Percentiles rank a stretch among this genome's conserved stretches.
These are phyloP conservation scores for Phyllosticta citrichinensis DNA, from an alignment of 2,329 filamentous ascomycete species.

Conservation along the genomic window DNA sequence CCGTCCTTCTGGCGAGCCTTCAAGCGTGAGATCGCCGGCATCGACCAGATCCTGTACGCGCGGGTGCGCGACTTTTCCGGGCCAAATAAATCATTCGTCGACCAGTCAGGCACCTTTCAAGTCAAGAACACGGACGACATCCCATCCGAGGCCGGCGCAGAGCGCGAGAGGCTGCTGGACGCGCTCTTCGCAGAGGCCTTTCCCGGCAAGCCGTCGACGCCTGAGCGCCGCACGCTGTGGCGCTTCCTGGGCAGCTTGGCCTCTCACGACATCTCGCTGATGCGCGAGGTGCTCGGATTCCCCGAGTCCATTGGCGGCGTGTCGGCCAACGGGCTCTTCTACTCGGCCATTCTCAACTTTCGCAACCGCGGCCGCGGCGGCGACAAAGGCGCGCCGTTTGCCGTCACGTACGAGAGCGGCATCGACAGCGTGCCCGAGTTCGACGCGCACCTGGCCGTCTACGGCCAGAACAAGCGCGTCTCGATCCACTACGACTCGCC, in stretches of 20 bases:
- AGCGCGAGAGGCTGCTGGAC: conserved; percentile 17
- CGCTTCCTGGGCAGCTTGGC: conserved; percentile 40
- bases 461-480: conserved; percentile 44
- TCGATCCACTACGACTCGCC: conserved; percentile 48
- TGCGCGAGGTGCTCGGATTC: conserved; percentile 7
- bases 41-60: conserved; percentile 47
- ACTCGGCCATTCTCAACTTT: conserved; percentile 5
- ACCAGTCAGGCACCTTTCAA: conserved; percentile 40
- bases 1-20: conserved; percentile 44
- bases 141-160: conserved; percentile 16
- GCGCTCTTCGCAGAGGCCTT: conserved; percentile 26
- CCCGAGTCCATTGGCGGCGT: conserved; percentile 6
- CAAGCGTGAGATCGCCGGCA: conserved; percentile 40
- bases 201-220: conserved; percentile 17
- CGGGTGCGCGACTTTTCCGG: conserved; percentile 45
- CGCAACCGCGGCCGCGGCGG: conserved; percentile 13
- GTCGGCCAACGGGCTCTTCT: conserved; percentile 5
- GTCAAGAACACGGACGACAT: conserved; percentile 33
- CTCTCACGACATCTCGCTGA: conserved; percentile 28
- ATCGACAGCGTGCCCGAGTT: conserved; percentile 44
- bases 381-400: conserved; percentile 33
- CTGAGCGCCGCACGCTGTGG: conserved; percentile 23
- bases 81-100: conserved; percentile 41
- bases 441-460: conserved; percentile 45
- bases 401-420: conserved; percentile 48